Percentiles rank a stretch among this genome's conserved stretches.
Conservation (phyloP, 1,284 basidiomycete genomes). For the Ustilago curta region DNA sequence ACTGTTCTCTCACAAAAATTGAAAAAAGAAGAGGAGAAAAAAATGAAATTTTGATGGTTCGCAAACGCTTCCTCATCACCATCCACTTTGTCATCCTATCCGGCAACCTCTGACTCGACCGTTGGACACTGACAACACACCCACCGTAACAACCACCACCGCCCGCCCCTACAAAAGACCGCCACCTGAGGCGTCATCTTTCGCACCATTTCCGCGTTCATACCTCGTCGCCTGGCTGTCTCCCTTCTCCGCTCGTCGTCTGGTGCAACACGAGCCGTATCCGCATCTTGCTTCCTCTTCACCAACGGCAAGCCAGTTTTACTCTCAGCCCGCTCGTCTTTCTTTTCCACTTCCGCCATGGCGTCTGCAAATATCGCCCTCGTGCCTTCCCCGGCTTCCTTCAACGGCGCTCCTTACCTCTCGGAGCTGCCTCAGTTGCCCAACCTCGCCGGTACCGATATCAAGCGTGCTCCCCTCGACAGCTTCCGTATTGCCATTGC, state of each 20-base stretch:
- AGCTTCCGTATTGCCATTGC: conserved; percentile 87
- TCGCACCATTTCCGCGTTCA: conserved; percentile 32
- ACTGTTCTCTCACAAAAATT: conserved; percentile 2
- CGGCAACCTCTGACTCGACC: background rate
- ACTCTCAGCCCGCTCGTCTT: background rate
- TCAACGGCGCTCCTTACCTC: conserved; percentile 71
- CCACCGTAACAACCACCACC: background rate
- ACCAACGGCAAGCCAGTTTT: too few relatives aligned
- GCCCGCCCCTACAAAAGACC: background rate
- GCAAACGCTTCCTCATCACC: background rate
- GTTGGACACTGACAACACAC: background rate
- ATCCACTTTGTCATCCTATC: background rate
- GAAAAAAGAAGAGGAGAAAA: conserved; percentile 13
- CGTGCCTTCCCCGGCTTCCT: conserved; percentile 53
- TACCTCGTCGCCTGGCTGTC: conserved; percentile 31
- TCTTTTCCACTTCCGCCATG: conserved; percentile 46
- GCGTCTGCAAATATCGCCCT: conserved; percentile 42
- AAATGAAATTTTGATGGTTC: conserved; percentile 9
- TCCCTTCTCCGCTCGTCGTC: conserved; percentile 25
- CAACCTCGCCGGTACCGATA: conserved; percentile 73
- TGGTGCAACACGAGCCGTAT: conserved; percentile 15
- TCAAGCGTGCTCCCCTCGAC: conserved; percentile 80
- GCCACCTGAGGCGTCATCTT: conserved; percentile 4
- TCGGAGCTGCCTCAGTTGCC: conserved; percentile 67
- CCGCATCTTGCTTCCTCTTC: too few relatives aligned